Base-by-base conservation (phyloP, 2,329 filamentous ascomycete species). In the Bipolaris gigantea region DNA sequence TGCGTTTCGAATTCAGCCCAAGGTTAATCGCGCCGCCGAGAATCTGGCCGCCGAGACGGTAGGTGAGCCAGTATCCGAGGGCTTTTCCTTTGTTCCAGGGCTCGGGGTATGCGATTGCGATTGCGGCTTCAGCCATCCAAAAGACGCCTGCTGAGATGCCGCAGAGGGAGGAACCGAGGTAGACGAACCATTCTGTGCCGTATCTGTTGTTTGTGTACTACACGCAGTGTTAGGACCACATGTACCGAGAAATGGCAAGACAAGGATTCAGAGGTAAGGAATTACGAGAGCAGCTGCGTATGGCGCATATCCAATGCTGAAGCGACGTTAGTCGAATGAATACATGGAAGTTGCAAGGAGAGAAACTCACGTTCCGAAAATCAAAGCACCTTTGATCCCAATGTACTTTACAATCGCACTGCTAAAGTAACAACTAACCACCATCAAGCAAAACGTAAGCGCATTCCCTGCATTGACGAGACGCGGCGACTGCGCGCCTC, bases 121-220 rank as follows among this genome's bases (percentile, higher is more conserved):
- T 89, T 0, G 88, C 87, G 0, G 86, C 86, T 72, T 91, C 88
- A 0, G 87, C 84, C 79, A 86, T 86, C 88, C 88, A 91, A 72
- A 90, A 90, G 0, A 90, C 78, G 0, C 88, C 88, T 0, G 88
- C 88, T 0, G 84, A 86, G 30, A 89, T 79, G 16, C 88, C 88
- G 58, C 88, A 90, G 0, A 88, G 76, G 0, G 86, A 86, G 0
- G 86, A 86, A 0, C 87, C 88, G 8, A 90, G 72, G 0, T 90
- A 78, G 0, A 86, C 81, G 9, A 90, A 80, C 88, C 88, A 91
- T 59, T 86, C 82, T 0, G 75, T 84, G 1, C 85, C 86, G 63
- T 81, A 90, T 0, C 87, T 80, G 66, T 89, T 90, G 72, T 90
- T 89, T 3, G 59, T 63, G 69, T 90, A 90, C 0, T 90, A 74